Evolutionary conservation across 2,329 filamentous ascomycete species (phyloP), one percentile per base, ranked within the genome.

Genomic region (Seiridium cupressi): DNA sequence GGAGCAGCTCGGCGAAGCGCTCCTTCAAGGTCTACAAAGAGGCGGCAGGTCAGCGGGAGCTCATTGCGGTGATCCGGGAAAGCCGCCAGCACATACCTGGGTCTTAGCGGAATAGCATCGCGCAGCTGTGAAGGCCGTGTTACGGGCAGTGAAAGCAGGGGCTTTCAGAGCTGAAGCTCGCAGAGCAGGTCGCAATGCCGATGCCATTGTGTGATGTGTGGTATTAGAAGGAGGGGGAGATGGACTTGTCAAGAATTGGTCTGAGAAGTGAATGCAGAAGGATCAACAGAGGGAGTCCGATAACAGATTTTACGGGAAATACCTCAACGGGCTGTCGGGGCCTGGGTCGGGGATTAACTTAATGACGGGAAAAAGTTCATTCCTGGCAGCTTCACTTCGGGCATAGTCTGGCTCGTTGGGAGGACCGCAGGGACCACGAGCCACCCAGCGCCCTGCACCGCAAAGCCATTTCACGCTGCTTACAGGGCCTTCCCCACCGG

Each of bases 31-130:
- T 93, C 95, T 99, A 64, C 42, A 58, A 58, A 38, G 55, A 63
- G 58, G 13, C 9, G 35, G 18, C 9, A 59, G 56, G 65, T 69
- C 58, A 69, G 69, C 66, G 60, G 66, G 61, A 54, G 38, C 35
- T n/a, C 18, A 26, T 13, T 60, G 58, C 57, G 56, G 60, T 58
- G 44, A 55, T 63, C 63, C 55, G 65, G 69, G 56, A 51, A 60
- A 35, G 34, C 10, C 31, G 9, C 51, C 35, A 42, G 51, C 40
- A 62, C 82, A 73, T 82, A 96, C 93, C 85, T 93, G 89, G 70
- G 89, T 86, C 87, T 97, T 97, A 69, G 92, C 89, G 65, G 93
- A 97, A 83, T 97, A 97, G 86, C 86, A 93, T 80, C 95, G 89
- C 74, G 90, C 81, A 75, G 90, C 89, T 81, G 89, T 92, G 84